Evolutionary conservation across 768 basidiomycete genomes (phyloP).

Genomic region (Lactarius tabidus): DNA sequence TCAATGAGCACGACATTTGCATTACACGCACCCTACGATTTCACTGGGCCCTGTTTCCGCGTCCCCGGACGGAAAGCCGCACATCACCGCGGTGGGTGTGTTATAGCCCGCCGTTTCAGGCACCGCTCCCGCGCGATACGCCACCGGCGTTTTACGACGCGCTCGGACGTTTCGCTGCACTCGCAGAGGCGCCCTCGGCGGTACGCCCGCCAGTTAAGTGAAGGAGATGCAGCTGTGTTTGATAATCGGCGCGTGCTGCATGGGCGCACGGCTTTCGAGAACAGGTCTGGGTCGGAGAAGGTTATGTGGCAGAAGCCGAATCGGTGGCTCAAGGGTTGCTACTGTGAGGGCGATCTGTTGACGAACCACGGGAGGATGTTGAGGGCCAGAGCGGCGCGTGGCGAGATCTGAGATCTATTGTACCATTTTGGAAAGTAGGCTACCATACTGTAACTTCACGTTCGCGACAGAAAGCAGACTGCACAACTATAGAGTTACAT

Average conservation of each 20-base stretch:
- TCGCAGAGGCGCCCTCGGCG: conserved; percentile 50
- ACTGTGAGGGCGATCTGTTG: conserved; percentile 62
- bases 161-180: conserved; percentile 52
- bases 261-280: conserved; percentile 73
- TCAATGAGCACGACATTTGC: conserved; percentile 87
- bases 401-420: conserved; percentile 9
- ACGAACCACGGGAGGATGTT: conserved; percentile 57
- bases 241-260: conserved; percentile 91
- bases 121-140: conserved; percentile 57
- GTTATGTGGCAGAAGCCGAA: conserved; percentile 41
- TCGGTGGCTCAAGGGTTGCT: conserved; percentile 91
- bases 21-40: conserved; percentile 69
- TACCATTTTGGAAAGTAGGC: too few species aligned
- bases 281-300: conserved; percentile 30
- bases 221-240: conserved; percentile 86
- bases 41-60: conserved; percentile 41
- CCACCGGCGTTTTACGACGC: conserved; percentile 58
- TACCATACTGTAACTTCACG: too few species aligned
- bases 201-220: conserved; percentile 64
- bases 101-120: conserved; percentile 95
- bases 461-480: neutral
- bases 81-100: conserved; percentile 71
- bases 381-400: conserved; percentile 26
- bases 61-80: conserved; percentile 13
- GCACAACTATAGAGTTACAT: neutral